Evolutionary conservation across 768 basidiomycete genomes (phyloP), one percentile per base, ranked within the genome.

Genomic region (Inosperma sp.): DNA sequence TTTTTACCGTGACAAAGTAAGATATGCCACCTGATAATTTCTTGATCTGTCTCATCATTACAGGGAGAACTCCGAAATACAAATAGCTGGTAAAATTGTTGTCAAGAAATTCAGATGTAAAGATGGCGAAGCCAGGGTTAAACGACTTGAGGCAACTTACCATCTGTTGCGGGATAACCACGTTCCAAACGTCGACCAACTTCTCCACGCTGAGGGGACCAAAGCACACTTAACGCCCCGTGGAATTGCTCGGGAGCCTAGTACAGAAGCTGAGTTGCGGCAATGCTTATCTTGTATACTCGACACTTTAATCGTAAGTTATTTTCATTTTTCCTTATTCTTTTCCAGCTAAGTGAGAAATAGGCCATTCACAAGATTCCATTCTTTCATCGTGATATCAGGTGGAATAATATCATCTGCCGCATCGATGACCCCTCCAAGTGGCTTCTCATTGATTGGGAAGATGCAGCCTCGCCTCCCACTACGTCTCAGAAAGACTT

Each of bases 391-490:
- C 27, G 62, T 21, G 62, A 61, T 51, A 59, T 61, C 29, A 33
- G 57, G 17, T 53, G 50, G 55, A 39, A 40, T 5, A 62, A 65
- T 53, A 48, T 65, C 42, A 52, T 65, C 7, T 56, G 44, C 23
- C n/a, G 51, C 16, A 13, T 30, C 22, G 53, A 57, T 27, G 58
- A 65, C 54, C 12, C 23, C 10, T 35, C 49, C 7, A 53, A 57
- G 42, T 66, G 65, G 65, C 62, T 66, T 46, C 37, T 66, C 27
- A 65, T 65, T 37, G 65, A 64, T 47, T 66, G 58, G 60, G 60
- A 65, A 46, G 59, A 66, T 56, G 65, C 65, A 13, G 37, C 54
- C 31, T 29, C 37, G 6, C 31, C 54, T 21, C 58, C 56, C 35
- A 63, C 60, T 9, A 34, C n/a, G 10, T 59, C 60, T 17, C 50